Evolutionary conservation across 768 basidiomycete genomes (phyloP).

Genomic region (Hypholoma sublateritium): DNA sequence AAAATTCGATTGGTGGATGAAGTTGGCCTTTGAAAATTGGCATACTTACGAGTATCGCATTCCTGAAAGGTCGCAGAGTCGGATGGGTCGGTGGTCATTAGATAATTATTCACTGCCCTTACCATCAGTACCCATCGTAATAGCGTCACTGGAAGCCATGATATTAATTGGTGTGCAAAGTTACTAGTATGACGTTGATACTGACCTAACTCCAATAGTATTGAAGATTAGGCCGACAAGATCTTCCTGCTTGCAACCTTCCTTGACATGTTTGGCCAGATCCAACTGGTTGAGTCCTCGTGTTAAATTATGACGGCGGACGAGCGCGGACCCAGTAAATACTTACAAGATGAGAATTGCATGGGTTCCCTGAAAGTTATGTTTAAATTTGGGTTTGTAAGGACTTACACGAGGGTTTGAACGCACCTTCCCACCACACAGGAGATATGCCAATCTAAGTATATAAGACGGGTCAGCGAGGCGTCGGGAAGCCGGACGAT

Average conservation of each 20-base stretch:
- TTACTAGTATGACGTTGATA: neutral
- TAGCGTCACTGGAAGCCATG: slow-evolving; percentile 57
- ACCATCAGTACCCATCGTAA: slow-evolving; percentile 90
- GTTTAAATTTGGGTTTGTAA: neutral
- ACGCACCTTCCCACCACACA: slow-evolving; percentile 89
- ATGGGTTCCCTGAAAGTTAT: slow-evolving; percentile 67
- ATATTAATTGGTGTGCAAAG: neutral
- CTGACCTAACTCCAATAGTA: slow-evolving; percentile 80
- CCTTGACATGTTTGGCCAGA: slow-evolving; percentile 76
- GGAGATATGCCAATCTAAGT: slow-evolving; percentile 82
- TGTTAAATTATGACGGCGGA: neutral
- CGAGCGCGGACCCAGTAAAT: neutral
- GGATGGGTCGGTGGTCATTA: neutral
- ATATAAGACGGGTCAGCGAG: slow-evolving; percentile 5
- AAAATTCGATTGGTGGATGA: neutral
- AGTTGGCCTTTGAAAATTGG: neutral
- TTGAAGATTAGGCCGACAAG: slow-evolving; percentile 83
- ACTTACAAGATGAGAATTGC: slow-evolving; percentile 77
- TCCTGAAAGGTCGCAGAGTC: slow-evolving; percentile 40
- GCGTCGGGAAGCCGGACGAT: neutral
- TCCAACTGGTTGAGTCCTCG: slow-evolving; percentile 52
- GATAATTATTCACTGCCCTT: slow-evolving; percentile 20
- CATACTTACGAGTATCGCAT: slow-evolving; percentile 84
- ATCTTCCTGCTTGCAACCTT: slow-evolving; percentile 79
- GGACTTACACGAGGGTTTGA: too few species aligned